Base-by-base conservation (phyloP, 1,139 yeast species). In the Hansenula sp. region DNA sequence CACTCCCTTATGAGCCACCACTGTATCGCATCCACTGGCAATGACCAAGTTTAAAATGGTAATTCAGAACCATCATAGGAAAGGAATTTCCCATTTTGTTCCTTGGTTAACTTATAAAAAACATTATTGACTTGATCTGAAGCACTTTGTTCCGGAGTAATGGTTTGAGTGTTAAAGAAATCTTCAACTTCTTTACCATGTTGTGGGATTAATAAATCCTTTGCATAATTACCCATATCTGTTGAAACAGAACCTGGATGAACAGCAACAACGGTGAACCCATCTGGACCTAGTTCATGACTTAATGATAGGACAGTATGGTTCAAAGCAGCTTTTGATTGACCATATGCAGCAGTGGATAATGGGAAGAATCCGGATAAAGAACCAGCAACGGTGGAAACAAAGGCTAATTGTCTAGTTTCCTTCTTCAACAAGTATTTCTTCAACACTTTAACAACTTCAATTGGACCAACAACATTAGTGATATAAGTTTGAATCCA, bases 271-370 rank as follows among this genome's bases (percentile, higher is more conserved):
- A 36, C 34, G 10, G 25, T 35, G 24, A 41, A 36, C 3, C 29
- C 40, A 3, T 41, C 40, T 2, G 9, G 10, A 4, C 17, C n/a
- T 13, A 41, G 15, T 15, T 36, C 40, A 27, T 3, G 4, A 4
- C 34, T 27, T 21, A 41, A 17, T 3, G 31, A 1, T 12, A 24
- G 12, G 2, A 25, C 17, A 3, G 33, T 18, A 21, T 36, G 40
- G 21, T 41, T 41, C 44, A 66, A 40, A 1, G 67, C 67, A n/a
- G 70, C 69, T 45, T 67, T 68, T 19, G 70, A 63, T 27, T 53
- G 53, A 12, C 71, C 71, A 46, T 67, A 67, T 5, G 63, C 65
- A 27, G 59, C 41, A 17, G 45, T 19, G 4, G 56, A 33, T 7
- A 50, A 10, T 11, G 55, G 54, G 6, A 47, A 9, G 30, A 38